Percentiles rank a stretch among this genome's conserved stretches.
phyloP scores from a whole-genome alignment of 495 filamentous ascomycete genomes.

The Hypoxylon intermedium region DNA sequence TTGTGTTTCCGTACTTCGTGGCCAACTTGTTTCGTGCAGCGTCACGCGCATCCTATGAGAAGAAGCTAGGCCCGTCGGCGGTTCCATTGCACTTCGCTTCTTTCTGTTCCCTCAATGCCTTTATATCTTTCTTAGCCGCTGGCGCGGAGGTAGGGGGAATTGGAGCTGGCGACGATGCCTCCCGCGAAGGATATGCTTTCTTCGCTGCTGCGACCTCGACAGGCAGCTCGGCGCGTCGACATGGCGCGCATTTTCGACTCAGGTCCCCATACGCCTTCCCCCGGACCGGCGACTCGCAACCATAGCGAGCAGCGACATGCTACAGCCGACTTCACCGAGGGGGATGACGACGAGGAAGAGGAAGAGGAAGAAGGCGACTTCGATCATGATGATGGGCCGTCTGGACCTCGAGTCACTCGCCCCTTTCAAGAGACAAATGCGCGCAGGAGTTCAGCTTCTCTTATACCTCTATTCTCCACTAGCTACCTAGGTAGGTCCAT shows the following conservation, averaged over 20 bases:
- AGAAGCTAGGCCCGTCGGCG: constrained; percentile 12
- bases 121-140: constrained; percentile 32
- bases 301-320: constrained; percentile 55
- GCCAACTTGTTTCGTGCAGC: constrained; percentile 16
- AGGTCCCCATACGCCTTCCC: constrained; percentile 43
- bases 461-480: constrained; percentile 85
- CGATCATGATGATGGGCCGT: constrained; percentile 60
- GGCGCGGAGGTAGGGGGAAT: constrained; percentile 32
- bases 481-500: constrained; percentile 71
- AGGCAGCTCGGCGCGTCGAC: constrained; percentile 40
- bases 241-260: constrained; percentile 37
- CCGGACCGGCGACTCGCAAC: constrained; percentile 43
- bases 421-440: constrained; percentile 41
- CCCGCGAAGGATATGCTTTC: constrained; percentile 52
- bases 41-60: constrained; percentile 14
- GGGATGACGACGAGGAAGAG: constrained; percentile 58
- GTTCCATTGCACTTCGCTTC: constrained; percentile 12
- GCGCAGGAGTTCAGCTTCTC: constrained; percentile 60
- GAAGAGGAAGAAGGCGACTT: constrained; percentile 57
- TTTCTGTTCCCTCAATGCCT: constrained; percentile 20
- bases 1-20: constrained; percentile 24
- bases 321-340: constrained; percentile 65
- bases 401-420: constrained; percentile 30
- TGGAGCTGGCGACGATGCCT: constrained; percentile 30
- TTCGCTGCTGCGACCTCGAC: constrained; percentile 51